Conservation (phyloP, 2,329 filamentous ascomycete species). For the Aureobasidium sp. region DNA sequence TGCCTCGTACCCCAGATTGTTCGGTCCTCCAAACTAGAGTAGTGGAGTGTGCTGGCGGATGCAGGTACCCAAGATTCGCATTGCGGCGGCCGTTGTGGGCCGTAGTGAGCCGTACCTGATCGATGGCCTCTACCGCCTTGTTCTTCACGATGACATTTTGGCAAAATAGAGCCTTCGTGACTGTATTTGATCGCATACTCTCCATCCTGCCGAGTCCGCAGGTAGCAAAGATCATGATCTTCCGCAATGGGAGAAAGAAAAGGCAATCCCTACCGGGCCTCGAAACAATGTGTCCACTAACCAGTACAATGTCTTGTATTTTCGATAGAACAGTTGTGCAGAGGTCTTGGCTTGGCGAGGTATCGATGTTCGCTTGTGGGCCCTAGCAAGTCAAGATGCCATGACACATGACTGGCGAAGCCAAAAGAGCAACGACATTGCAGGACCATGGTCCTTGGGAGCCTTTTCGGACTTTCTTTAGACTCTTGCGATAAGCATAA, state of each 20-base stretch:
- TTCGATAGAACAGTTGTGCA: conserved; percentile 13
- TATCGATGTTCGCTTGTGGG: not conserved
- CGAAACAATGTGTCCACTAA: not conserved
- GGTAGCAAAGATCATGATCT: not conserved
- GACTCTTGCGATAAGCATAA: conserved; percentile 11
- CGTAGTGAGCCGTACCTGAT: not conserved
- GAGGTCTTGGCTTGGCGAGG: not conserved
- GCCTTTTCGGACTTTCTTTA: not conserved
- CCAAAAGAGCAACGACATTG: not conserved
- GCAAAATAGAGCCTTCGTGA: not conserved
- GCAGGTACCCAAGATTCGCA: conserved; percentile 9
- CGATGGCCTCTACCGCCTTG: not conserved
- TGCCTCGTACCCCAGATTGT: not conserved
- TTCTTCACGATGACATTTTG: not conserved
- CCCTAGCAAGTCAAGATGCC: not conserved
- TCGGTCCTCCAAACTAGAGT: not conserved
- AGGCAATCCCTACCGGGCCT: conserved; percentile 2
- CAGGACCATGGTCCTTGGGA: no score
- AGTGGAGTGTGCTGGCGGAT: conserved; percentile 11
- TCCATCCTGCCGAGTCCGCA: not conserved
- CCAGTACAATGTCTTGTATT: conserved; percentile 12
- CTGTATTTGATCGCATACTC: not conserved
- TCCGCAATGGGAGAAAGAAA: not conserved
- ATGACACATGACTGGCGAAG: conserved; percentile 5
- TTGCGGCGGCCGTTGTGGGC: not conserved